Base-by-base conservation (phyloP, 495 filamentous ascomycete species). In the Zalerion maritima region DNA sequence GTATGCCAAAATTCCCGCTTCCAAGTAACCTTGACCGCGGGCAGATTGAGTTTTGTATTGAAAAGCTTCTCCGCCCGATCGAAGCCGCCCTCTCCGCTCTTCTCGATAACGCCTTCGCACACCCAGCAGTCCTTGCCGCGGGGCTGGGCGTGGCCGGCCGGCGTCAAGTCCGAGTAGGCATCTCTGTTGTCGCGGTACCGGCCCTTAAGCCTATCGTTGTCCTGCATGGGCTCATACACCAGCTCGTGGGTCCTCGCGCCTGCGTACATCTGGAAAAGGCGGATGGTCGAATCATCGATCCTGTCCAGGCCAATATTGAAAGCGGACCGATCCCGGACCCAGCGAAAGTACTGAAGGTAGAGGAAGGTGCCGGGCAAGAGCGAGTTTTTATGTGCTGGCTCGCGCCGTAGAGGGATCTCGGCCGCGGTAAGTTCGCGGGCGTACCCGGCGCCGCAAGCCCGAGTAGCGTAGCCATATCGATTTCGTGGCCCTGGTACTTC, bases 1-100 rank as follows among this genome's bases (percentile, higher is more conserved):
- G 5, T 33, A 19, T 33, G 31, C 23, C 11, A n/a, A 17, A 13
- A 33, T 24, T 33, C 31, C 31, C 27, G 25, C 31, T 33, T 33
- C 31, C 31, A 33, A 18, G 31, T 21, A 14, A 33, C 27, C 21
- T 26, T 12, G 21, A 33, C 31, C 14, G 31, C n/a, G n/a, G n/a
- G n/a, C n/a, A n/a, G n/a, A n/a, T n/a, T n/a, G n/a, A n/a, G n/a
- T n/a, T n/a, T n/a, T n/a, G n/a, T n/a, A n/a, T n/a, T n/a, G n/a
- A n/a, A n/a, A n/a, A n/a, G n/a, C n/a, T n/a, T n/a, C n/a, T n/a
- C n/a, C n/a, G n/a, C n/a, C n/a, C n/a, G n/a, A n/a, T n/a, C n/a
- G n/a, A n/a, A n/a, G n/a, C n/a, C n/a, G n/a, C n/a, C 9, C 7
- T 17, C 18, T 4, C 5, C 8, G 8, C 18, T 31, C 18, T 20